Evolutionary conservation across 768 basidiomycete species (phyloP).

Genomic region (Rhizopogon vinicolor): DNA sequence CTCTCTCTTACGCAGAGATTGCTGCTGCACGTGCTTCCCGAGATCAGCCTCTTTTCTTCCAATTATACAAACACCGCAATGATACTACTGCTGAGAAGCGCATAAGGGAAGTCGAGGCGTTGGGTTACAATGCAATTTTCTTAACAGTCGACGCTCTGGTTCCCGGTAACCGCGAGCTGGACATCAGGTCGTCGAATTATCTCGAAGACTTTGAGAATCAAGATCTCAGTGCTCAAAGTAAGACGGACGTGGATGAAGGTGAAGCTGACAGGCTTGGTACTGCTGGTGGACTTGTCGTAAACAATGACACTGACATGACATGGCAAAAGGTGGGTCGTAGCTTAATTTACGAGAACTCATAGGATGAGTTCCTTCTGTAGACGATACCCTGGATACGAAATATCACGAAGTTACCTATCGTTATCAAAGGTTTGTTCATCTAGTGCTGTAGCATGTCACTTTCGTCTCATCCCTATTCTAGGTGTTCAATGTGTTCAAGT

Average conservation of each 20-base stretch:
- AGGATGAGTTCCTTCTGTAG: conserved; percentile 23
- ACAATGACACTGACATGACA: conserved; percentile 73
- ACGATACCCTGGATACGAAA: conserved; percentile 75
- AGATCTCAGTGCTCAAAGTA: conserved; percentile 20
- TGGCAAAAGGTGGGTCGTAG: conserved; percentile 54
- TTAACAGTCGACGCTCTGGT: conserved; percentile 90
- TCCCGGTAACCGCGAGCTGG: conserved; percentile 74
- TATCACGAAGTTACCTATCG: conserved; percentile 66
- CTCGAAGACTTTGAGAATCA: conserved; percentile 50
- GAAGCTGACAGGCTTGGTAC: conserved; percentile 50
- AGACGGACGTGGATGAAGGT: conserved; percentile 26
- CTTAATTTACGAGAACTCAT: not conserved
- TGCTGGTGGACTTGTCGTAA: conserved; percentile 59
- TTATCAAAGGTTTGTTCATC: conserved; percentile 56
- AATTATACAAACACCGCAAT: conserved; percentile 80
- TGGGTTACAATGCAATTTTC: conserved; percentile 87
- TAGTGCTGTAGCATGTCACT: not conserved
- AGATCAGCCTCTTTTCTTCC: conserved; percentile 70
- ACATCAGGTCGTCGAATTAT: conserved; percentile 57
- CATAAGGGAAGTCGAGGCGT: conserved; percentile 60
- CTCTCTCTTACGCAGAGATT: conserved; percentile 60
- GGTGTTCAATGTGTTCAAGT: conserved; percentile 76
- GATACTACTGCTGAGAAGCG: conserved; percentile 62
- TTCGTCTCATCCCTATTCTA: conserved; percentile 20
- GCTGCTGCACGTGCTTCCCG: conserved; percentile 48